Evolutionary conservation across 805 yeast genomes (phyloP).

Genomic region (Schizosaccharomyces japonicus): DNA sequence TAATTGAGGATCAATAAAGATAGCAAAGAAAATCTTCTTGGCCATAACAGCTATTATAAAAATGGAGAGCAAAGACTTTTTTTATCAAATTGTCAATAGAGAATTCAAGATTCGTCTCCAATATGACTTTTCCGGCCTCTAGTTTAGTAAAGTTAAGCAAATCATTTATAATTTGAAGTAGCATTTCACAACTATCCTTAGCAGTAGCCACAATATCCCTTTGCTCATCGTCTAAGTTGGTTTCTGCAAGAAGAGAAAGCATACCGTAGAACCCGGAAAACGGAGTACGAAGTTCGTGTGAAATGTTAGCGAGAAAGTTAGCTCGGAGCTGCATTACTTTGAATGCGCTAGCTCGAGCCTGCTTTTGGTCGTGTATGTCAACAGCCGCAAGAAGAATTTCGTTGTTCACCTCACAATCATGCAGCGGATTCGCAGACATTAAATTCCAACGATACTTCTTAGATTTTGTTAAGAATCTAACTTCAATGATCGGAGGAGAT

Average conservation of each 20-base stretch:
- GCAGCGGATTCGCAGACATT: slow-evolving; percentile 9
- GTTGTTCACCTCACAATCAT: slow-evolving; percentile 8
- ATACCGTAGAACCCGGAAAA: slow-evolving; percentile 30
- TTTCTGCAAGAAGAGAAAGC: slow-evolving; percentile 26
- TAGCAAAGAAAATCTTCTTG: no score
- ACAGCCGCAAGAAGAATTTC: slow-evolving; percentile 11
- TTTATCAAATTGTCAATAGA: slow-evolving; percentile 19
- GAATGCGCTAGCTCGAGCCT: slow-evolving; percentile 11
- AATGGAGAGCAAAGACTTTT: no score
- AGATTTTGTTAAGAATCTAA: slow-evolving; percentile 7
- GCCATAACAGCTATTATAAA: no score
- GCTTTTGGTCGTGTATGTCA: slow-evolving; percentile 12
- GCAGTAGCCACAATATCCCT: slow-evolving; percentile 30
- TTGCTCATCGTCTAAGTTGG: slow-evolving; percentile 22
- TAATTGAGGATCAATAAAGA: slow-evolving; percentile 9
- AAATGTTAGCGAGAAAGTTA: slow-evolving; percentile 30
- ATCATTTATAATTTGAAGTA: slow-evolving; percentile 30
- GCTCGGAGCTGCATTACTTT: slow-evolving; percentile 18
- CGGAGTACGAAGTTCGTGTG: slow-evolving; percentile 34
- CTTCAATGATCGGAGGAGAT: slow-evolving; percentile 8
- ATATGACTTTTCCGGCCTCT: slow-evolving; percentile 29
- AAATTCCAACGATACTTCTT: slow-evolving; percentile 11
- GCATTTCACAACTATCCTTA: slow-evolving; percentile 26
- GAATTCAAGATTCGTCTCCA: slow-evolving; percentile 25
- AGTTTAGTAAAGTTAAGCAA: slow-evolving; percentile 31